These are phyloP conservation scores for Microbotryum saponariae DNA, from an alignment of 1,284 basidiomycete species.

Conservation along the genomic window DNA sequence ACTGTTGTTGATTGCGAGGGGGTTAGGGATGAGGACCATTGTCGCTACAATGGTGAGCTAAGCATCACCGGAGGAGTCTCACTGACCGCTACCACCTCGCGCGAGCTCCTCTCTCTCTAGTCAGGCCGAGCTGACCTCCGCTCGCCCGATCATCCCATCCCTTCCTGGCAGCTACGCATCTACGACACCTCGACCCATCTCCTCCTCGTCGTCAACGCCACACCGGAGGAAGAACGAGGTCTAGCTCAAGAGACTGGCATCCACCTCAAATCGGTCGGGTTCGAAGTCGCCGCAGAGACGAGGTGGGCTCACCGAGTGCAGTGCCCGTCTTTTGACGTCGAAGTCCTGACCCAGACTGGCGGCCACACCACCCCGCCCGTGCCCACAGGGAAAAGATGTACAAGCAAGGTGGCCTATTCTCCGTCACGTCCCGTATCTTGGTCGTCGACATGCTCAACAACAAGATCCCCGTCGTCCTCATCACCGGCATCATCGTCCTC, in stretches of 20 bases:
- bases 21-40: conserved; percentile 71
- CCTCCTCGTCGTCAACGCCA: conserved; percentile 73
- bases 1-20: conserved; percentile 74
- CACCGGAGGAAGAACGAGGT: conserved; percentile 74
- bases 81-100: neutral
- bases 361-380: neutral
- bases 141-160: neutral
- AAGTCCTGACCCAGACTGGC: no score
- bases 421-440: conserved; percentile 86
- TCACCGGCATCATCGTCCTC: conserved; percentile 87
- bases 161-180: conserved; percentile 55
- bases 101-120: no score
- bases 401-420: conserved; percentile 77
- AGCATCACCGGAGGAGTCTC: neutral
- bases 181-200: conserved; percentile 83
- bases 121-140: neutral
- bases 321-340: neutral
- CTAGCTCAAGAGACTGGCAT: conserved; percentile 88
- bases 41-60: conserved; percentile 58
- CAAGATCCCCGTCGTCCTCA: conserved; percentile 71
- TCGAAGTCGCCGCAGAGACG: conserved; percentile 63
- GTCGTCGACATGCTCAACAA: conserved; percentile 87
- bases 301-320: neutral
- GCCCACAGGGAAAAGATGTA: conserved; percentile 67
- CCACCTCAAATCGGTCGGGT: conserved; percentile 71